Base-by-base conservation (phyloP, 2,329 filamentous ascomycete species). In the Neopestalotiopsis rosae region DNA sequence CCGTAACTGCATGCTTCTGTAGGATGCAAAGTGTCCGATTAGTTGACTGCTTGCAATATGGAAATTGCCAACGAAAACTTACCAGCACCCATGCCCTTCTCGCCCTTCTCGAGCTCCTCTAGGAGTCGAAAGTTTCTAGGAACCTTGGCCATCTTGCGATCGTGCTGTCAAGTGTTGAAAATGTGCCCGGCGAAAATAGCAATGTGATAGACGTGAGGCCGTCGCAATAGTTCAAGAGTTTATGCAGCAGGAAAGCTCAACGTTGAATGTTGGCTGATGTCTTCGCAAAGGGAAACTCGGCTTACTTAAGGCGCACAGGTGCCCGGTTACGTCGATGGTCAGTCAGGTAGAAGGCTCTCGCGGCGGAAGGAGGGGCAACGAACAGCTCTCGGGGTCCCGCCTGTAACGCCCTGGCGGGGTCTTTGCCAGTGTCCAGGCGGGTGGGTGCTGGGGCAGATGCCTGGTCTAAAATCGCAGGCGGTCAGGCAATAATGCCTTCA, bases 51-150 rank as follows among this genome's bases (percentile, higher is more conserved):
- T 17, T 38, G 30, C 28, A 3, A 5, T n/a, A 42, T 10, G 14
- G n/a, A 40, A 30, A n/a, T 10, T 20, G 57, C 12, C 38, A n/a
- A n/a, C 38, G 30, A 40, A 28, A 38, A 70, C 83, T 69, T 82
- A 94, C 94, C 94, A 81, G 95, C 94, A 78, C 96, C 95, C 72
- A 96, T 88, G 71, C 96, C 96, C 84, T 99, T 99, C 86, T 99
- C 96, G 78, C 96, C 96, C 86, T 98, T 98, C 86, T 99, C 96
- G 24, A 99, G 88, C 90, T 99, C 96, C 82, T 98, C 96, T 68
- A 99, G 88, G 74, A 99, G 89, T 79, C 95, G 92, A 81, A 99
- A 99, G 85, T 98, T 98, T 80, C 96, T 90, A 71, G 96, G 96
- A 69, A 99, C 89, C 82, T 97, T 94, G 69, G 92, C 90, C 75